Conservation (phyloP, 768 basidiomycete genomes). For the Lyophyllum atratum region DNA sequence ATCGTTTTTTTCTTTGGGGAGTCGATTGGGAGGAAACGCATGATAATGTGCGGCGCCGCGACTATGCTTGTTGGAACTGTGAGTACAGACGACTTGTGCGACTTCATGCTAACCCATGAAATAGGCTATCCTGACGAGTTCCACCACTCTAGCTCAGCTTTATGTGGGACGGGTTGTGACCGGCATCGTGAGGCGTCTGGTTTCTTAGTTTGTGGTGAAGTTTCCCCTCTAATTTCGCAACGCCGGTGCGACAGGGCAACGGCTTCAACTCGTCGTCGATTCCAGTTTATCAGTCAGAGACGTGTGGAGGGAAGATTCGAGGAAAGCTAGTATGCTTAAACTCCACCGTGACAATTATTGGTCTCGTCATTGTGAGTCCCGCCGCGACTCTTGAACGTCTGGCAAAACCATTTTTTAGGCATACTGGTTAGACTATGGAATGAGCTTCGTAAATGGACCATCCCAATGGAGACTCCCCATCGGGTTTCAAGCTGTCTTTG, state of each 20-base stretch:
- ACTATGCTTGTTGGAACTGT: conserved; percentile 42
- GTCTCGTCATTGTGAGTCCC: conserved; percentile 36
- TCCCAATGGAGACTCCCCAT: conserved; percentile 28
- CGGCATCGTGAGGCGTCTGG: conserved; percentile 29
- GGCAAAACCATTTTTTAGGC: conserved; percentile 19
- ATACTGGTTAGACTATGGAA: conserved; percentile 43
- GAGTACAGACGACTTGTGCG: conserved; percentile 5
- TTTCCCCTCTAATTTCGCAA: background rate
- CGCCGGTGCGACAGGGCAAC: conserved; percentile 29
- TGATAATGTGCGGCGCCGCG: conserved; percentile 38
- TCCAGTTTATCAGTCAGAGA: conserved; percentile 42
- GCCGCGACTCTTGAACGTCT: background rate
- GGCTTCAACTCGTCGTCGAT: conserved; percentile 44
- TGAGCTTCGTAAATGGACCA: conserved; percentile 35
- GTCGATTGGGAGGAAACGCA: conserved; percentile 35
- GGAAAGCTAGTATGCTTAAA: conserved; percentile 38
- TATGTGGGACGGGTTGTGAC: conserved; percentile 39
- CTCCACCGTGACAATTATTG: conserved; percentile 39
- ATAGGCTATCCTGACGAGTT: conserved; percentile 39
- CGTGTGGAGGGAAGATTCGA: conserved; percentile 35
- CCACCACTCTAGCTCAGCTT: conserved; percentile 38
- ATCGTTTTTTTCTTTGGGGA: conserved; percentile 41
- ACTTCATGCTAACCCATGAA: background rate
- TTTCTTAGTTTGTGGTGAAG: background rate
- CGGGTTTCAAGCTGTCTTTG: conserved; percentile 42